phyloP scores from a whole-genome alignment of 2,329 filamentous ascomycete genomes.

The Botryotinia globosa region DNA sequence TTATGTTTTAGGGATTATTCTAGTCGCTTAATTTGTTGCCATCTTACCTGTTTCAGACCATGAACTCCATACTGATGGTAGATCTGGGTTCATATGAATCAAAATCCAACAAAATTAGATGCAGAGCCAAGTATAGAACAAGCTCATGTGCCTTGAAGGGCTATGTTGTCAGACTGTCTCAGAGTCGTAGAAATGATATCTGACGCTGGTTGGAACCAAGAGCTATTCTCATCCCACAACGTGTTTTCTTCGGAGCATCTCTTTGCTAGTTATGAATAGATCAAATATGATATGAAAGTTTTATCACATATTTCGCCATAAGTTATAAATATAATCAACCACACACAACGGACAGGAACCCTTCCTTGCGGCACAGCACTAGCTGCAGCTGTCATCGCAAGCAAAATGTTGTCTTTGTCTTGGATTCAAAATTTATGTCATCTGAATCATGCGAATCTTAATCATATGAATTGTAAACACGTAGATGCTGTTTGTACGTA shows the following conservation, averaged over 20 bases:
- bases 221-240: neutral
- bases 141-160: neutral
- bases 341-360: neutral
- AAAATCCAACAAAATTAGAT: neutral
- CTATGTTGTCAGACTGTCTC: neutral
- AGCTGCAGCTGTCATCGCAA: constrained; percentile 1
- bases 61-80: neutral
- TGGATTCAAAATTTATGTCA: neutral
- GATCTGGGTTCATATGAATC: neutral
- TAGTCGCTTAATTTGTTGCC: neutral
- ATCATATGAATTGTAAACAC: neutral
- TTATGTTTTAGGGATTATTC: neutral
- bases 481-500: neutral
- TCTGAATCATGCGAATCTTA: neutral
- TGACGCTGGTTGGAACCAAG: neutral
- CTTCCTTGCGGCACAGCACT: constrained; percentile 1
- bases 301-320: neutral
- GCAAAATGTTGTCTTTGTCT: neutral
- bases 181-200: neutral
- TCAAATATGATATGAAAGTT: neutral
- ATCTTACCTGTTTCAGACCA: neutral
- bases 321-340: neutral
- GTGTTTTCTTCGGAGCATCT: neutral
- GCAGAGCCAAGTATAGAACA: neutral
- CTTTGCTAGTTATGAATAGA: neutral